These are phyloP conservation scores for Candida sp. DNA, from an alignment of 1,139 yeast species.

Conservation along the genomic window DNA sequence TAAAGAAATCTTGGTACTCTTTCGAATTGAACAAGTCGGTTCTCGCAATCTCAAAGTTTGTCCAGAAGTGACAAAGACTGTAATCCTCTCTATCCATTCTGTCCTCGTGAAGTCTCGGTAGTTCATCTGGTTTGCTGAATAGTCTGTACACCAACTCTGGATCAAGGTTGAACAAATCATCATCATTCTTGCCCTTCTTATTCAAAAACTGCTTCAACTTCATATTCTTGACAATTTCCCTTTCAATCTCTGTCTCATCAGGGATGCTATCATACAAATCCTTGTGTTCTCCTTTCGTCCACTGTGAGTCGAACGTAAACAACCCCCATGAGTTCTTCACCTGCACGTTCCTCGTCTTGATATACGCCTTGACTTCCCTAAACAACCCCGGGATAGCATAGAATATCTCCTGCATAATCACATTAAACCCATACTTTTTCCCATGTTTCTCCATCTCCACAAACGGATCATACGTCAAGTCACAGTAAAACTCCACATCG, in stretches of 20 bases:
- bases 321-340: constrained; percentile 65
- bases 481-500: constrained; percentile 87
- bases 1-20: constrained; percentile 66
- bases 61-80: constrained; percentile 91
- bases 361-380: constrained; percentile 68
- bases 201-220: constrained; percentile 27
- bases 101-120: constrained; percentile 50
- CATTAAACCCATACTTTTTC: constrained; percentile 85
- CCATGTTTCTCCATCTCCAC: constrained; percentile 69
- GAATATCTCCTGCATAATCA: constrained; percentile 72
- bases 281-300: constrained; percentile 24
- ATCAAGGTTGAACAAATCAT: constrained; percentile 23
- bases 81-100: constrained; percentile 68
- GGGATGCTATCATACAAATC: constrained; percentile 23
- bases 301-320: constrained; percentile 42
- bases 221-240: constrained; percentile 31
- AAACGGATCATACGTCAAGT: constrained; percentile 90
- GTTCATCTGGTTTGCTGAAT: constrained; percentile 25
- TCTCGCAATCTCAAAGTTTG: constrained; percentile 90
- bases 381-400: constrained; percentile 85
- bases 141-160: constrained; percentile 27
- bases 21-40: constrained; percentile 72
- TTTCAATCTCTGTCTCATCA: constrained; percentile 22
- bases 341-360: constrained; percentile 44
- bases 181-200: constrained; percentile 22